These are phyloP conservation scores for Begonia masoniana DNA, from an alignment of 306 rosid species.

Conservation along the genomic window DNA sequence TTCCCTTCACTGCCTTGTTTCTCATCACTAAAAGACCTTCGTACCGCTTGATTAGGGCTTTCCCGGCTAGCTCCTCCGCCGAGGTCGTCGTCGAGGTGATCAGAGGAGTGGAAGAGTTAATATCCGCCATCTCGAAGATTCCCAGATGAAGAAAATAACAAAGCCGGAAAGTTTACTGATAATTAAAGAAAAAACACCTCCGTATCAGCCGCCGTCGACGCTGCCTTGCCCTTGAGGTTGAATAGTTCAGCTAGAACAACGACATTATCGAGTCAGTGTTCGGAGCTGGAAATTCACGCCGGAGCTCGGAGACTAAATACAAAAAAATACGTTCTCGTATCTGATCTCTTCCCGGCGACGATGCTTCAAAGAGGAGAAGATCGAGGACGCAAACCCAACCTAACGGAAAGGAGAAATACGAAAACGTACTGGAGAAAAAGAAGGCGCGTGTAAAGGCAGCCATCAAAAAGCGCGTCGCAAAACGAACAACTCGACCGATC, in stretches of 20 bases:
- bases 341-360: background rate
- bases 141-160: slow-evolving; percentile 2
- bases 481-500: no score
- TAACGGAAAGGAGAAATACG: background rate
- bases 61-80: slow-evolving; percentile 49
- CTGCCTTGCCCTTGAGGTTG: background rate
- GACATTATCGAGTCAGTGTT: slow-evolving; percentile 2
- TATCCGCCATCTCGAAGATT: slow-evolving; percentile 39
- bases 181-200: no score
- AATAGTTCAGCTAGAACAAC: background rate
- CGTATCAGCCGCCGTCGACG: background rate
- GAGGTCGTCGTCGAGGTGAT: slow-evolving; percentile 1
- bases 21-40: slow-evolving; percentile 72
- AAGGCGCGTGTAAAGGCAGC: background rate
- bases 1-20: slow-evolving; percentile 72
- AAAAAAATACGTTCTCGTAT: background rate
- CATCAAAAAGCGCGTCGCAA: background rate
- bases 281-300: slow-evolving; percentile 41
- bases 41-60: slow-evolving; percentile 55
- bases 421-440: background rate
- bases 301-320: slow-evolving; percentile 20
- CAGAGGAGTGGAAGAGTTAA: slow-evolving; percentile 18
- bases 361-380: background rate
- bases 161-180: background rate
- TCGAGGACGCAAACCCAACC: background rate